phyloP scores from a whole-genome alignment of 225 moss, liverwort and hornwort species.

The Asterella californica region DNA sequence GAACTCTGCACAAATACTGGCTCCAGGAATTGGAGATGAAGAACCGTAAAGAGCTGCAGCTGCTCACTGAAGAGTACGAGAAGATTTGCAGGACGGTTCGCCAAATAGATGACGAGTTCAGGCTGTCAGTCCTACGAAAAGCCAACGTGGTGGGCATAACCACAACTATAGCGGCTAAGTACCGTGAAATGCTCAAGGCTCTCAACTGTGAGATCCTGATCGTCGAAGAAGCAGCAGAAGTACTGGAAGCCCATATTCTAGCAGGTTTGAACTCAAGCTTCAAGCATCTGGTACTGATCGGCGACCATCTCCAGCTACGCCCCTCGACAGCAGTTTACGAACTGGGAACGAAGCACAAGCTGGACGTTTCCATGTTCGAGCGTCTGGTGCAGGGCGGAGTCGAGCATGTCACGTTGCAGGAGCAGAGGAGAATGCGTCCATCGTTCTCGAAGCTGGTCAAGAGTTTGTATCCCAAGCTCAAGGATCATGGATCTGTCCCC shows the following conservation, averaged over 20 bases:
- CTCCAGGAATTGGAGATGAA: conserved; percentile 17
- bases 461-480: too few relatives aligned
- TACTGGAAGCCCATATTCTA: conserved; percentile 38
- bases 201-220: conserved; percentile 45
- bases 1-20: conserved; percentile 37
- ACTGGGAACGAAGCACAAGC: too few relatives aligned
- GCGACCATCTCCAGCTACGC: too few relatives aligned
- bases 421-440: too few relatives aligned
- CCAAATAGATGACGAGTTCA: conserved; percentile 33
- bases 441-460: too few relatives aligned
- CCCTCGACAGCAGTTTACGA: too few relatives aligned
- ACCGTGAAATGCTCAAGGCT: conserved; percentile 31
- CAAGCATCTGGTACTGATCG: too few relatives aligned
- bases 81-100: conserved; percentile 8
- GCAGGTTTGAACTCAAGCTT: conserved; percentile 32
- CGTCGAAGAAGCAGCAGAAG: conserved; percentile 57
- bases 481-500: too few relatives aligned
- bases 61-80: conserved; percentile 28
- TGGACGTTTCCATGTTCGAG: too few relatives aligned
- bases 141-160: conserved; percentile 48
- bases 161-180: conserved; percentile 37
- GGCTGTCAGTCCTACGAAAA: conserved; percentile 27
- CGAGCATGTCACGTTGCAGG: too few relatives aligned
- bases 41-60: neutral
- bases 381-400: too few relatives aligned